These are phyloP conservation scores for Mycena epipterygia DNA, from an alignment of 768 basidiomycete genomes.

Conservation along the genomic window DNA sequence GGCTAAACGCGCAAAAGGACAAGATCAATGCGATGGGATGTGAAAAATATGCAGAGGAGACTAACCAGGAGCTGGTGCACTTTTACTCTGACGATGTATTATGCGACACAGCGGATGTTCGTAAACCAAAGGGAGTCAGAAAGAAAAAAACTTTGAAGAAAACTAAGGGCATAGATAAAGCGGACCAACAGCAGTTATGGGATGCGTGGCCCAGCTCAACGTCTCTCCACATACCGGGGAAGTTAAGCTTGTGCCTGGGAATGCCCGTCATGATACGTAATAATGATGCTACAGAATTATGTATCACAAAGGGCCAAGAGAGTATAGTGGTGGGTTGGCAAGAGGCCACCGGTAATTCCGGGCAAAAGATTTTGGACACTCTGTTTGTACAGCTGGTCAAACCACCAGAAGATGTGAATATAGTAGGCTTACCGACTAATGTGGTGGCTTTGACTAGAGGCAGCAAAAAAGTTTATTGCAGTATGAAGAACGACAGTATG, in stretches of 20 bases:
- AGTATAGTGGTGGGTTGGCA: conserved; percentile 45
- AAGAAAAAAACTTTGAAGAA: background rate
- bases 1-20: too few relatives aligned
- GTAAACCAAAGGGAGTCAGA: background rate
- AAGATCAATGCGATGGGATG: too few relatives aligned
- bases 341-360: conserved; percentile 15
- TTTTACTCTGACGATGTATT: conserved; percentile 33
- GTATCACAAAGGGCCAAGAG: conserved; percentile 53
- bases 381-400: conserved; percentile 46
- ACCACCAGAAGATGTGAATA: conserved; percentile 39
- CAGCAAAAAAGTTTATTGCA: conserved; percentile 14
- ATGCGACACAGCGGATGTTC: background rate
- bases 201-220: background rate
- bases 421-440: conserved; percentile 46
- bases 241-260: conserved; percentile 45
- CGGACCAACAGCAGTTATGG: conserved; percentile 13
- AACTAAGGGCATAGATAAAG: background rate
- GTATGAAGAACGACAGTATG: conserved; percentile 29
- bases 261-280: conserved; percentile 50
- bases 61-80: too few relatives aligned
- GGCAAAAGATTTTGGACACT: conserved; percentile 40
- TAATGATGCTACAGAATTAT: conserved; percentile 50
- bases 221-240: conserved; percentile 41
- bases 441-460: conserved; percentile 42
- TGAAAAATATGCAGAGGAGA: too few relatives aligned